A percentile compares a stretch with the other conserved stretches of the same genome.
phyloP scores from a whole-genome alignment of 2,329 filamentous ascomycete species.

The Dryadomyces sulphureus region DNA sequence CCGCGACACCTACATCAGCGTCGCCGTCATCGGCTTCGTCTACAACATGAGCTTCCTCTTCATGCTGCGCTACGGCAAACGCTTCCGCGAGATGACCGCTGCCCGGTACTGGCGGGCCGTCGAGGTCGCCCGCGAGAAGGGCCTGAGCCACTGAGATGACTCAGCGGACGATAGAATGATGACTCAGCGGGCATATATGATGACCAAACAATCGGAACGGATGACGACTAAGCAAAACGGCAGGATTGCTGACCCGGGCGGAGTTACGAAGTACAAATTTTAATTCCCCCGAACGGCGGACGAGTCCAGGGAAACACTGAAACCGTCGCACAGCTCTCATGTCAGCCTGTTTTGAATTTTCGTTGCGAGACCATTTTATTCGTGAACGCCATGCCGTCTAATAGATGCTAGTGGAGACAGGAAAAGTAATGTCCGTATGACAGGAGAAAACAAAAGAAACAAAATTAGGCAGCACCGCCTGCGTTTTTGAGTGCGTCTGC shows the following conservation, averaged over 20 bases:
- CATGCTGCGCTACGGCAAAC: slow-evolving; percentile 32
- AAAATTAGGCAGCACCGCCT: slow-evolving; percentile 8
- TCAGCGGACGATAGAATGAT: neutral
- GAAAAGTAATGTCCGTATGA: neutral
- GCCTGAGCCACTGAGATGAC: slow-evolving; percentile 1
- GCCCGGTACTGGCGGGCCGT: slow-evolving; percentile 23
- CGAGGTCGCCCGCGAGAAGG: slow-evolving; percentile 12
- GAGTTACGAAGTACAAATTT: neutral
- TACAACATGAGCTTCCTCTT: slow-evolving; percentile 25
- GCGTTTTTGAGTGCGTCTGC: slow-evolving; percentile 6
- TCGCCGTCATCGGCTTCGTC: slow-evolving; percentile 20
- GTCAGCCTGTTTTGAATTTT: neutral
- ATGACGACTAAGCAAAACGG: no score
- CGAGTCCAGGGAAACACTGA: no score
- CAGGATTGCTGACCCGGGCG: neutral
- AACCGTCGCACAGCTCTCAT: no score
- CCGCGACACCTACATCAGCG: slow-evolving; percentile 21
- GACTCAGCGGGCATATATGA: neutral
- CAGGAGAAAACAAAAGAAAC: neutral
- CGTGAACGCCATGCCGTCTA: neutral
- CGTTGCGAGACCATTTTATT: neutral
- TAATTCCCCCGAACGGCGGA: neutral
- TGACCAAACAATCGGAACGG: no score
- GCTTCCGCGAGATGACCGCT: slow-evolving; percentile 22
- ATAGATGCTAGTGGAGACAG: neutral